Percentiles rank a stretch among this genome's conserved stretches.
Evolutionary conservation across 2,329 filamentous ascomycete species (phyloP).

Genomic region (Fonsecaea nubica): DNA sequence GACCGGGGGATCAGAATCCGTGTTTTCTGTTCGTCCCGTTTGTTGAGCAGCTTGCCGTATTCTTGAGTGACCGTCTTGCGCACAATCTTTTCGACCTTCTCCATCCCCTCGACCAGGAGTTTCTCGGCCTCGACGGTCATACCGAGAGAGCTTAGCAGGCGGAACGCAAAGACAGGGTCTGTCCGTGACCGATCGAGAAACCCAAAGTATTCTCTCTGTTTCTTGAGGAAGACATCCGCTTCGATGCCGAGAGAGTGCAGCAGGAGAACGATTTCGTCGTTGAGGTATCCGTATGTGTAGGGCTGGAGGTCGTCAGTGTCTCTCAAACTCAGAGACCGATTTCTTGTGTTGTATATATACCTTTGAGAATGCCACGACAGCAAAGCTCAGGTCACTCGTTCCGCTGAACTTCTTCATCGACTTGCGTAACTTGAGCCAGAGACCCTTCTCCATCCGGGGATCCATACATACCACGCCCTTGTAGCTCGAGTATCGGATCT

Average conservation of each 20-base stretch:
- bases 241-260: slow-evolving; percentile 6
- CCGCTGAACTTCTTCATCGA: slow-evolving; percentile 19
- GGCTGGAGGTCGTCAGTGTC: background rate
- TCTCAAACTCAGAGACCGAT: background rate
- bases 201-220: slow-evolving; percentile 6
- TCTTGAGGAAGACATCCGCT: slow-evolving; percentile 7
- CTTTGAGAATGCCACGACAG: slow-evolving; percentile 18
- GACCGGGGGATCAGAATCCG: slow-evolving; percentile 9
- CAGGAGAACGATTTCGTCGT: slow-evolving; percentile 13
- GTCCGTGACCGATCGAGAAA: slow-evolving; percentile 9
- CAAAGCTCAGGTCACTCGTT: slow-evolving; percentile 15
- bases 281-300: slow-evolving; percentile 16
- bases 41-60: slow-evolving; percentile 16
- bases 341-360: background rate
- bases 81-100: background rate
- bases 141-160: slow-evolving; percentile 12
- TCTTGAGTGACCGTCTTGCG: slow-evolving; percentile 6
- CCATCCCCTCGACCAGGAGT: slow-evolving; percentile 6
- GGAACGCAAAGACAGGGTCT: slow-evolving; percentile 5
- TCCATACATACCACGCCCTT: slow-evolving; percentile 8
- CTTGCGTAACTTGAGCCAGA: slow-evolving; percentile 16
- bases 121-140: slow-evolving; percentile 6
- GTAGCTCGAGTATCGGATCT: slow-evolving; percentile 11
- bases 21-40: slow-evolving; percentile 8
- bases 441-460: slow-evolving; percentile 11